Evolutionary conservation across 352 stramenopile genomes (phyloP).

Genomic region (Phytophthora idaei): DNA sequence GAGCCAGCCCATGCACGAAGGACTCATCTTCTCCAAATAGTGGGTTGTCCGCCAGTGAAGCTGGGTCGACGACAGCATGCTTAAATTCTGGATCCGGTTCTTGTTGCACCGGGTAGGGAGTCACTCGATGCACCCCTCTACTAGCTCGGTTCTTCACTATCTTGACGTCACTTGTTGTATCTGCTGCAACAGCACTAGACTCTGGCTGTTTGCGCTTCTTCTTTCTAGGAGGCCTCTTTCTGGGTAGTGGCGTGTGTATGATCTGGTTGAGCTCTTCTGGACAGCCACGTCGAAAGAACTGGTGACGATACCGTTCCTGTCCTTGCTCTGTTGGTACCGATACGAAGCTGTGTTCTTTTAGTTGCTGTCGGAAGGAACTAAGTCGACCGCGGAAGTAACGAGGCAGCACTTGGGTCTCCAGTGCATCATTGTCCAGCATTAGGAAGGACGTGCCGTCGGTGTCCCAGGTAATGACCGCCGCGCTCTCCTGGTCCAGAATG

Average conservation of each 20-base stretch:
- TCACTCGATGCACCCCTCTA: slow-evolving; percentile 19
- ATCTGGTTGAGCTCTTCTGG: slow-evolving; percentile 49
- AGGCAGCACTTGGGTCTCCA: slow-evolving; percentile 58
- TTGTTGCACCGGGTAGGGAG: slow-evolving; percentile 13
- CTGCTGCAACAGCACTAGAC: background rate
- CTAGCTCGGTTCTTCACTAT: slow-evolving; percentile 18
- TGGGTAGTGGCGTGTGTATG: slow-evolving; percentile 41
- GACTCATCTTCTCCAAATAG: slow-evolving; percentile 26
- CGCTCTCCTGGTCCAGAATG: slow-evolving; percentile 68
- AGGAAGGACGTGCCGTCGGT: slow-evolving; percentile 54
- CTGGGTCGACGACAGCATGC: slow-evolving; percentile 24
- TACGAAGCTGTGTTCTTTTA: slow-evolving; percentile 69
- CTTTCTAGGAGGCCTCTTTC: slow-evolving; percentile 35
- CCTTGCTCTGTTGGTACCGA: slow-evolving; percentile 8
- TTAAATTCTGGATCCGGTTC: slow-evolving; percentile 21
- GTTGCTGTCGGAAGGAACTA: slow-evolving; percentile 69
- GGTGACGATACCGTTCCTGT: slow-evolving; percentile 47
- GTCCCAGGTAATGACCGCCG: slow-evolving; percentile 65
- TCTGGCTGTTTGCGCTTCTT: slow-evolving; percentile 36
- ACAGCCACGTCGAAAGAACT: slow-evolving; percentile 51
- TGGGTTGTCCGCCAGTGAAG: slow-evolving; percentile 26
- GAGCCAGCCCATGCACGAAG: slow-evolving; percentile 15
- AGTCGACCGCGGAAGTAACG: slow-evolving; percentile 74
- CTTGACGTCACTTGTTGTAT: slow-evolving; percentile 11
- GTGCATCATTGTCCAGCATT: slow-evolving; percentile 51